Percentiles rank a stretch among this genome's conserved stretches.
phyloP scores from a whole-genome alignment of 2,329 filamentous ascomycete species.

The Colletotrichum abscissum region DNA sequence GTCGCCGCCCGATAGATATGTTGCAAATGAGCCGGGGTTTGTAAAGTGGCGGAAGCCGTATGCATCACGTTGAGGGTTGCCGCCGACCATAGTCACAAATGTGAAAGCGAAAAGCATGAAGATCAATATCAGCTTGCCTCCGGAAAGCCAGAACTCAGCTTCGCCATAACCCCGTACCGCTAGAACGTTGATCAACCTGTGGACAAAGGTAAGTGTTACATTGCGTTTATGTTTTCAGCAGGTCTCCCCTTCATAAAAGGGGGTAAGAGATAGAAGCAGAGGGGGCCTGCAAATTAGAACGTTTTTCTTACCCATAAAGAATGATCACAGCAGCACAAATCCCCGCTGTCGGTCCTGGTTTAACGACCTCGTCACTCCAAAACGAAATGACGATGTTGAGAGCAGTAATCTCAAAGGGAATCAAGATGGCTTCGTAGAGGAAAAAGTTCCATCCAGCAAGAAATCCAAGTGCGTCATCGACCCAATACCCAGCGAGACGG shows the following conservation, averaged over 20 bases:
- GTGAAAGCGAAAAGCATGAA: constrained; percentile 78
- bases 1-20: constrained; percentile 67
- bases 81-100: constrained; percentile 84
- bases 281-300: background rate
- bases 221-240: background rate
- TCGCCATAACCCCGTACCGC: constrained; percentile 51
- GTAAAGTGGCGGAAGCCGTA: constrained; percentile 80
- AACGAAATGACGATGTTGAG: constrained; percentile 45
- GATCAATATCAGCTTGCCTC: constrained; percentile 74
- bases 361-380: constrained; percentile 30
- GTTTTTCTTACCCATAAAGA: background rate
- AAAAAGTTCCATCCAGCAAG: constrained; percentile 59
- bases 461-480: constrained; percentile 74
- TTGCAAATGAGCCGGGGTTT: constrained; percentile 69
- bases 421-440: constrained; percentile 55
- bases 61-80: constrained; percentile 75
- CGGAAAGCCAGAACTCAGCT: constrained; percentile 76
- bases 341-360: constrained; percentile 17
- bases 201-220: background rate
- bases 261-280: background rate
- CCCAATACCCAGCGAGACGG: constrained; percentile 72
- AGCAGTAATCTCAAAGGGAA: constrained; percentile 56
- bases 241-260: constrained; percentile 15
- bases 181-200: constrained; percentile 45
- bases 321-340: constrained; percentile 16